Conservation (phyloP, 2,329 filamentous ascomycete species). For the Aureobasidium sp. region DNA sequence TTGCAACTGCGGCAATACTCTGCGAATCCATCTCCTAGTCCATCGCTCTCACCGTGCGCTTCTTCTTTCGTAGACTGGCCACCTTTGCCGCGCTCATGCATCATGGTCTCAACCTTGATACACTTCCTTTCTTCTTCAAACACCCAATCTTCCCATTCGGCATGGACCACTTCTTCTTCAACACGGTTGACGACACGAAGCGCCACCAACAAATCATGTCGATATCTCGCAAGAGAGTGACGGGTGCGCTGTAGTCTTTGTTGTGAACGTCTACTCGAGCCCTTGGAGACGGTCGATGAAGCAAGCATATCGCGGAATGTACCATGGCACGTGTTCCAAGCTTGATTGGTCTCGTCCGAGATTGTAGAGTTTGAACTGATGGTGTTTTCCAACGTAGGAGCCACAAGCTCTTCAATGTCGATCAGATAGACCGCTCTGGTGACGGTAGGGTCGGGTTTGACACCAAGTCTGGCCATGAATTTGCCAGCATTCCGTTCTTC, state of each 20-base stretch:
- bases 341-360: slow-evolving; percentile 16
- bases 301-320: slow-evolving; percentile 24
- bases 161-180: slow-evolving; percentile 73
- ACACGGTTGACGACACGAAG: slow-evolving; percentile 83
- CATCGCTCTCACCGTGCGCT: slow-evolving; percentile 28
- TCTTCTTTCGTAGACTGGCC: slow-evolving; percentile 17
- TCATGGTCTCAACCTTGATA: slow-evolving; percentile 47
- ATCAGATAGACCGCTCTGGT: slow-evolving; percentile 74
- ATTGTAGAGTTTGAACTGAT: slow-evolving; percentile 13
- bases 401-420: slow-evolving; percentile 60
- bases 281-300: slow-evolving; percentile 2
- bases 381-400: slow-evolving; percentile 20
- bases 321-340: slow-evolving; percentile 21
- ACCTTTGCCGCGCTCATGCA: slow-evolving; percentile 29
- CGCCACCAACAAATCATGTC: slow-evolving; percentile 84
- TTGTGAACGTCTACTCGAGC: slow-evolving; percentile 14
- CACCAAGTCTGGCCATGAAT: slow-evolving; percentile 75
- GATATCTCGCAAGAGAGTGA: slow-evolving; percentile 71
- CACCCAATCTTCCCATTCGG: slow-evolving; percentile 93
- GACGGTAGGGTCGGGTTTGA: slow-evolving; percentile 71
- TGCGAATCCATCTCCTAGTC: slow-evolving; percentile 45
- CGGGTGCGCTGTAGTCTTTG: slow-evolving; percentile 65
- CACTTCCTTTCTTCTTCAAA: slow-evolving; percentile 69
- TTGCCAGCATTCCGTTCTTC: slow-evolving; percentile 67
- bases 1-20: slow-evolving; percentile 56